Evolutionary conservation across 768 basidiomycete species (phyloP), one percentile per base, ranked within the genome.

Genomic region (Lactarius hatsudake): DNA sequence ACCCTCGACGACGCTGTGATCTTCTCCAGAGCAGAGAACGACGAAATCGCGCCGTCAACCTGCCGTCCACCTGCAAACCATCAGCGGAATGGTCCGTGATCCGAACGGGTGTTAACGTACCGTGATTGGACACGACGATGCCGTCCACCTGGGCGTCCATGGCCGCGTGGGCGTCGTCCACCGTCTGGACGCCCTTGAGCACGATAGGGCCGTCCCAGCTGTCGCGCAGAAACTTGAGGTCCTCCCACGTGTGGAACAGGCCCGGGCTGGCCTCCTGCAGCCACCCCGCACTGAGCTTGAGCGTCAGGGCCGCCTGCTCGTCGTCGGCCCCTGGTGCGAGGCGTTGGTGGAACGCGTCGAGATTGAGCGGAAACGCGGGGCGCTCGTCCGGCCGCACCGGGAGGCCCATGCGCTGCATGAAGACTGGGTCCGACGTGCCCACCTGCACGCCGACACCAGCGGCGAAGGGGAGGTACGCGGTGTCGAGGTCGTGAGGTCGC

Each of bases 131-230:
- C 18, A 93, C 88, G 57, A 94, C 75, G 65, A 94, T 89, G 1
- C 89, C 91, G 64, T 93, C 83, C 17, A 86, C 80, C 1, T 88
- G 84, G 23, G 81, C 71, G 32, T 89, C 84, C 17, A 91, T 73
- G 0, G 89, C 88, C 71, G 82, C 84, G 73, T 89, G 84, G 4
- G 90, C 91, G 74, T 93, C 91, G 79, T 82, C 78, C 20, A 84
- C 83, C 55, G 78, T 79, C 73, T 91, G 87, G 62, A 94, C 89
- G 3, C 91, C 91, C 74, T 94, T 94, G 59, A 93, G 77, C n/a
- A 93, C 77, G 63, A 94, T 75, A 1, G 89, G 89, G 0, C 91
- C 90, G n/a, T 91, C 84, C 92, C 91, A 93, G 64, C 88, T 84
- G 26, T 87, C 81, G 72, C 84, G 81, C 67, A 93, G 73, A 69